Percentiles rank a stretch among this genome's conserved stretches.
Evolutionary conservation across 805 yeast genomes (phyloP).

Genomic region (Komagataella pastoris): DNA sequence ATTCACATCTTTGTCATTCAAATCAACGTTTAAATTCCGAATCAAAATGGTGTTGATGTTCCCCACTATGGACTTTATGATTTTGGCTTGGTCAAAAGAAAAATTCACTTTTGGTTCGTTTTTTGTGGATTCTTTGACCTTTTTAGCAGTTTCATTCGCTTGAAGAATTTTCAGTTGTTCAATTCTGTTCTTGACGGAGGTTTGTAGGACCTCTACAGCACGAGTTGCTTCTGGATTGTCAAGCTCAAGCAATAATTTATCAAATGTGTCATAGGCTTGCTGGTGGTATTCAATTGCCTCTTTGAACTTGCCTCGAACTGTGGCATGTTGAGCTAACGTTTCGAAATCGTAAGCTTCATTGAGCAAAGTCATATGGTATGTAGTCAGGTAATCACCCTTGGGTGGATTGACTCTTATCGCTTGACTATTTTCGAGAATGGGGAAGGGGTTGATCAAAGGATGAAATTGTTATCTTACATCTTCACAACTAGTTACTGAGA

Average conservation of each 20-base stretch:
- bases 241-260: conserved; percentile 4
- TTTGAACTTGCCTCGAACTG: conserved; percentile 24
- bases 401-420: background rate
- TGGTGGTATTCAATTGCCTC: conserved; percentile 26
- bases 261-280: conserved; percentile 21
- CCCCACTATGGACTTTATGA: background rate
- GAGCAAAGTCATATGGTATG: background rate
- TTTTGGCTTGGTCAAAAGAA: background rate
- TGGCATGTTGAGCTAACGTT: conserved; percentile 37
- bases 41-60: conserved; percentile 10
- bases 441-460: background rate
- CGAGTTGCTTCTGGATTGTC: background rate
- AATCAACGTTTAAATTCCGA: conserved; percentile 12
- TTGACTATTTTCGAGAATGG: background rate
- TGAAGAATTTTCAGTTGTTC: background rate
- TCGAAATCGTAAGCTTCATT: conserved; percentile 34
- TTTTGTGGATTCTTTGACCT: conserved; percentile 6
- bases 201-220: background rate
- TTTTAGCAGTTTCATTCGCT: background rate
- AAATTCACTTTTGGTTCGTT: background rate
- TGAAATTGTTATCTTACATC: background rate
- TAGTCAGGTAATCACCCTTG: no score
- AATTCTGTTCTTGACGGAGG: background rate
- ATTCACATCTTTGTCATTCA: conserved; percentile 3
- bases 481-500: background rate